Evolutionary conservation across 129 eudicot genomes (phyloP).

Genomic region (Artemisia tridentata): DNA sequence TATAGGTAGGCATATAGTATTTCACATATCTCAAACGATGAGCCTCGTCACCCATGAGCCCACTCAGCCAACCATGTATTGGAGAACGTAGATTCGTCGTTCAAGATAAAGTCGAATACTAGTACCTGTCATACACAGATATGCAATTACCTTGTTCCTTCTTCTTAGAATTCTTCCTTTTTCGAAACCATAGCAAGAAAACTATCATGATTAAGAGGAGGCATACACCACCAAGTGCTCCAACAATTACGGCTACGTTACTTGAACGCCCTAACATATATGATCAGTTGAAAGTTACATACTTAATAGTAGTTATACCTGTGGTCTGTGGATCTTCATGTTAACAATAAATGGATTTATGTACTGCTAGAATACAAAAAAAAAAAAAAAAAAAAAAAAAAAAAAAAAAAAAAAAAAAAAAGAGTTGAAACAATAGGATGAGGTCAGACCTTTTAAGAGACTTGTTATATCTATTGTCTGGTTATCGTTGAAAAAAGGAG

Average conservation of each 20-base stretch:
- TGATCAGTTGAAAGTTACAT: neutral
- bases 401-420: neutral
- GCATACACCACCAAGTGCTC: slow-evolving; percentile 42
- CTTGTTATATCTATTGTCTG: slow-evolving; percentile 48
- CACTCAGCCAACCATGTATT: neutral
- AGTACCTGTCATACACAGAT: neutral
- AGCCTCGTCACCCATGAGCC: neutral
- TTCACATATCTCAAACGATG: neutral
- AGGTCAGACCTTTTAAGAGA: slow-evolving; percentile 43
- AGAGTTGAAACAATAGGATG: neutral
- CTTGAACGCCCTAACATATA: slow-evolving; percentile 43
- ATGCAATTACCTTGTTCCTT: slow-evolving; percentile 32
- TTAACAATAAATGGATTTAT: neutral
- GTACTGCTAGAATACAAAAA: no score
- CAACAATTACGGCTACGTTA: slow-evolving; percentile 24
- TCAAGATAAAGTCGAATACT: neutral
- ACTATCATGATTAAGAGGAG: slow-evolving; percentile 33
- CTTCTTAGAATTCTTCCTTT: slow-evolving; percentile 29
- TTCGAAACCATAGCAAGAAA: slow-evolving; percentile 20
- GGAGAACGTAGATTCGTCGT: neutral
- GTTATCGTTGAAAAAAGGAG: slow-evolving; percentile 46
- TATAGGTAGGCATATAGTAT: neutral
- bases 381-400: neutral
- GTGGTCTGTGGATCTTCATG: neutral
- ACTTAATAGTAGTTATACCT: neutral